phyloP scores from a whole-genome alignment of 108 stramenopile genomes.

The Conticribra guillardii region DNA sequence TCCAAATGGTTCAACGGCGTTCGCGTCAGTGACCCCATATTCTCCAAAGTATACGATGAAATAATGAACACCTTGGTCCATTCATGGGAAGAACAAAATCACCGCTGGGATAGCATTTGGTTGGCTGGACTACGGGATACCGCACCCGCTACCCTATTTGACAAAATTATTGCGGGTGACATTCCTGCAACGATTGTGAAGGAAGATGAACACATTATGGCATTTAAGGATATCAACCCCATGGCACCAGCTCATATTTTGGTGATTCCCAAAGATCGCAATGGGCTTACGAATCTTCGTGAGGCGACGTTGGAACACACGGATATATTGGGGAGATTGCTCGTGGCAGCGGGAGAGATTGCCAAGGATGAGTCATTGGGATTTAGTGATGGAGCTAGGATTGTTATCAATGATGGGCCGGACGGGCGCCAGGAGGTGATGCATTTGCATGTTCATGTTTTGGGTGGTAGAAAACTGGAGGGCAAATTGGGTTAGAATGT shows the following conservation, averaged over 20 bases:
- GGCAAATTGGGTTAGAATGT: constrained; percentile 16
- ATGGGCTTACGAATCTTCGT: constrained; percentile 85
- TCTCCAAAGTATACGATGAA: constrained; percentile 79
- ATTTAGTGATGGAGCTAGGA: constrained; percentile 85
- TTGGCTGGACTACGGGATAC: constrained; percentile 78
- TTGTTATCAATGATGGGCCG: constrained; percentile 94
- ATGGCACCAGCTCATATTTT: constrained; percentile 95
- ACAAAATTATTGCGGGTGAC: constrained; percentile 90
- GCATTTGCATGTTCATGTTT: constrained; percentile 94
- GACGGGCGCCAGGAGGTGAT: constrained; percentile 94
- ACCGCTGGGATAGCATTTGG: constrained; percentile 85
- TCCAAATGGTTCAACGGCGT: constrained; percentile 67
- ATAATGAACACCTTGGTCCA: constrained; percentile 52
- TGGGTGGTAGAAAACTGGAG: constrained; percentile 81
- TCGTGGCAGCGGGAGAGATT: constrained; percentile 92
- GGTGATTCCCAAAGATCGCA: constrained; percentile 96
- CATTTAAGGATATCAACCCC: constrained; percentile 96
- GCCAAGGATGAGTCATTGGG: constrained; percentile 82
- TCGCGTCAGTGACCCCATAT: constrained; percentile 61
- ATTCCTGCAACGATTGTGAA: constrained; percentile 94
- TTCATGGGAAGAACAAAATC: constrained; percentile 62
- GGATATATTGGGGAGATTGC: constrained; percentile 91
- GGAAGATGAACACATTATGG: constrained; percentile 93
- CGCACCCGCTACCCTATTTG: constrained; percentile 91
- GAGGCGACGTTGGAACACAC: constrained; percentile 88